Conservation (phyloP, 495 filamentous ascomycete species). For the Achaetomiella virescens region DNA sequence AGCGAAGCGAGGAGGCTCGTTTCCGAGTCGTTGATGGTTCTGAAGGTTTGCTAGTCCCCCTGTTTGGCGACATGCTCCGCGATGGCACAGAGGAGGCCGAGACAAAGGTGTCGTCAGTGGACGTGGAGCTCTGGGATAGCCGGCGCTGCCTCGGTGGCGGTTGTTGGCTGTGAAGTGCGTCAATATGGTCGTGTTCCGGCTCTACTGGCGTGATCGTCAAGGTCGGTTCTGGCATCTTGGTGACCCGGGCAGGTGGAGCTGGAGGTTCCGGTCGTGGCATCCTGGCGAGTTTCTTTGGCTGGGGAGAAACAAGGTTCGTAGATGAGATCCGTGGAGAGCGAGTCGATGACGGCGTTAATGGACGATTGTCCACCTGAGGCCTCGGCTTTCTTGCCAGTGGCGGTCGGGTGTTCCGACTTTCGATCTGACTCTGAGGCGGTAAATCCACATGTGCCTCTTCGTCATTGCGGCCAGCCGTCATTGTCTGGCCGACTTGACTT, state of each 20-base stretch:
- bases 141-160: slow-evolving; percentile 1
- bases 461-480: background rate
- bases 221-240: background rate
- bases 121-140: slow-evolving; percentile 25
- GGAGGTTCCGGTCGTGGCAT: slow-evolving; percentile 22
- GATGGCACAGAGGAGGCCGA: slow-evolving; percentile 41
- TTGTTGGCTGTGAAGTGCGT: background rate
- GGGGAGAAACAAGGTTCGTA: slow-evolving; percentile 19
- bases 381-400: background rate
- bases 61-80: slow-evolving; percentile 23
- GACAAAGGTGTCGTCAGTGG: slow-evolving; percentile 42
- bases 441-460: background rate
- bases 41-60: background rate
- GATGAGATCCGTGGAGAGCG: background rate
- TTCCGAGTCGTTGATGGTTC: background rate
- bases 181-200: background rate
- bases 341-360: slow-evolving; percentile 6
- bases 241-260: background rate
- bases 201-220: background rate
- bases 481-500: background rate
- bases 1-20: slow-evolving; percentile 3
- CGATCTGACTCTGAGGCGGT: background rate
- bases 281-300: slow-evolving; percentile 14
- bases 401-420: background rate
- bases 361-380: background rate